These are phyloP conservation scores for Blastomyces emzantsi DNA, from an alignment of 2,329 filamentous ascomycete species.

Conservation along the genomic window DNA sequence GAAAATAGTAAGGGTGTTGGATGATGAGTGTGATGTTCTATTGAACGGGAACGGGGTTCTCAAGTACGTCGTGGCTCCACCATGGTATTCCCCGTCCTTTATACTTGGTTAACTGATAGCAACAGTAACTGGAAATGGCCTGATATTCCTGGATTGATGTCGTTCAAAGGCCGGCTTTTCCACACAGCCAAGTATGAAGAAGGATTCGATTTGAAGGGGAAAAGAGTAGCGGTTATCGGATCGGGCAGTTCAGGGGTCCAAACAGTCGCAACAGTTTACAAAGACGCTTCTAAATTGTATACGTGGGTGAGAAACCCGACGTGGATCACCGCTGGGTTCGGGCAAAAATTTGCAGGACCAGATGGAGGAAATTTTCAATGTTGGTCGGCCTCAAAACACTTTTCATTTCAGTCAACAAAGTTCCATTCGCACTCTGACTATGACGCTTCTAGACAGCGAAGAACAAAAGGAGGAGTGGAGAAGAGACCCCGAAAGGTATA, in stretches of 20 bases:
- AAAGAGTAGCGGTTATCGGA: conserved; percentile 24
- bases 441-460: conserved; percentile 14
- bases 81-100: conserved; percentile 16
- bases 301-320: conserved; percentile 28
- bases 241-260: conserved; percentile 34
- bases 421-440: neutral
- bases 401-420: neutral
- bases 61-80: conserved; percentile 24
- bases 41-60: conserved; percentile 35
- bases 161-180: conserved; percentile 39
- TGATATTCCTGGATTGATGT: conserved; percentile 38
- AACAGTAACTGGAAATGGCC: conserved; percentile 37
- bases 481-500: conserved; percentile 20
- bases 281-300: conserved; percentile 15
- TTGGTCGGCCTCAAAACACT: neutral
- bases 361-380: conserved; percentile 15
- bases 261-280: conserved; percentile 23
- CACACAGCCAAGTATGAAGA: conserved; percentile 40
- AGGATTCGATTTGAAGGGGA: conserved; percentile 26
- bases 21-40: conserved; percentile 25
- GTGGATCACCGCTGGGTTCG: conserved; percentile 26
- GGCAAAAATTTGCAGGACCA: conserved; percentile 16
- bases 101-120: conserved; percentile 1
- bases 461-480: conserved; percentile 25
- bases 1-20: conserved; percentile 20